Percentiles rank a stretch among this genome's conserved stretches.
These are phyloP conservation scores for Withania somnifera DNA, from an alignment of 305 asterid species.

Conservation along the genomic window DNA sequence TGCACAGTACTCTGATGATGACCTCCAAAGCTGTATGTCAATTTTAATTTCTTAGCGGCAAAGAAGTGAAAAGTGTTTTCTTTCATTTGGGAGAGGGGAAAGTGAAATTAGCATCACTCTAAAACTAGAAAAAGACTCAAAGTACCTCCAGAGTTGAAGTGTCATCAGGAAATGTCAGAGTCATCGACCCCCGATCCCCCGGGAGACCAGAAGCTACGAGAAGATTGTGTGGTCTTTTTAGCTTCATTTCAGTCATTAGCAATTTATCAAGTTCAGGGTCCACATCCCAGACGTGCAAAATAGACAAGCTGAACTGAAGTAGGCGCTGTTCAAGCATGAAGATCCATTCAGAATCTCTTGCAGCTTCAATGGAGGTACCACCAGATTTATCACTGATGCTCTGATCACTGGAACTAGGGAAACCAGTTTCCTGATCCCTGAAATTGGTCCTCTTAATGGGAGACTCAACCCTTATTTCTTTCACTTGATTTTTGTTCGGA, in stretches of 20 bases:
- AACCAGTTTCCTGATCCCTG: constrained; percentile 25
- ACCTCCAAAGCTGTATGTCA: constrained; percentile 82
- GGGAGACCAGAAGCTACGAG: constrained; percentile 79
- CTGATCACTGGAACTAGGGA: constrained; percentile 25
- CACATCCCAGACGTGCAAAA: constrained; percentile 92
- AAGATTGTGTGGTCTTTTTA: constrained; percentile 54
- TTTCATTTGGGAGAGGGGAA: neutral
- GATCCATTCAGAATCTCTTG: constrained; percentile 38
- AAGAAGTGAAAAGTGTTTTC: neutral
- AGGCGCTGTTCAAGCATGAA: constrained; percentile 54
- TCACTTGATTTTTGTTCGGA: constrained; percentile 23
- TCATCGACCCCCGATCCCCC: constrained; percentile 92
- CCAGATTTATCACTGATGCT: constrained; percentile 21
- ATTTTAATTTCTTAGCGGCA: constrained; percentile 21
- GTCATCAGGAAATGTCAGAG: constrained; percentile 73
- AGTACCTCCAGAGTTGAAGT: constrained; percentile 75
- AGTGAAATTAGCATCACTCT: neutral
- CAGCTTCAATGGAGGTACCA: constrained; percentile 23
- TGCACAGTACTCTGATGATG: constrained; percentile 87
- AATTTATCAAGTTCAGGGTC: constrained; percentile 70
- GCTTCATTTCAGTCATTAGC: constrained; percentile 77
- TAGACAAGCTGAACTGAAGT: constrained; percentile 73
- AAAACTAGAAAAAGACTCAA: neutral
- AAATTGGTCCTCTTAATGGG: constrained; percentile 25
- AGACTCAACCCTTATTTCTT: constrained; percentile 28